These are phyloP conservation scores for Uronychia setigera DNA, from an alignment of 73 alveolate genomes.

Conservation along the genomic window DNA sequence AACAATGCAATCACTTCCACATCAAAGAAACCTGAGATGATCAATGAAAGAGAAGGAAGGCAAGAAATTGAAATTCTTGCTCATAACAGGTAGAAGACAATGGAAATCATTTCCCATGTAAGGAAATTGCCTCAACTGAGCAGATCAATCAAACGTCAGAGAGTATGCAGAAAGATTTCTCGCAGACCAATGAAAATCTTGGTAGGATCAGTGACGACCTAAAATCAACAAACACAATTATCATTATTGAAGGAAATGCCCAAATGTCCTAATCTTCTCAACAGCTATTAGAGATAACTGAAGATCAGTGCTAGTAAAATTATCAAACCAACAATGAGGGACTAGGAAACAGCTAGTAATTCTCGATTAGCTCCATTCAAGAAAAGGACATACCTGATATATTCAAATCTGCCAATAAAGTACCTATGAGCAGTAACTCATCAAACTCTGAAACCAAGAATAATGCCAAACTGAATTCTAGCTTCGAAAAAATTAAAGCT, in stretches of 20 bases:
- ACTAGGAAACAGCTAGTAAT: too few species aligned
- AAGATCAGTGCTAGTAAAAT: too few species aligned
- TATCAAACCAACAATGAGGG: too few species aligned
- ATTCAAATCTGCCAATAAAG: not conserved
- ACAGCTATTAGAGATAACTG: too few species aligned
- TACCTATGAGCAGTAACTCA: too few species aligned
- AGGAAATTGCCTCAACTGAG: not conserved
- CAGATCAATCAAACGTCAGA: not conserved
- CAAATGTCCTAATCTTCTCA: too few species aligned
- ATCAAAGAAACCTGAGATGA: conserved; percentile 12
- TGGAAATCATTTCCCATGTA: conserved; percentile 21
- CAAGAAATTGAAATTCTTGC: not conserved
- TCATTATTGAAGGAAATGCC: too few species aligned
- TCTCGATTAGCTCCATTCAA: not conserved
- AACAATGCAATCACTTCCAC: conserved; percentile 30
- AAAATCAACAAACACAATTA: too few species aligned
- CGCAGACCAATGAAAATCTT: not conserved
- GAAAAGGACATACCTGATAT: not conserved
- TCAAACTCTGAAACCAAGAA: too few species aligned
- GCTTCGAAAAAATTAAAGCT: not conserved
- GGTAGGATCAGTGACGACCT: too few species aligned
- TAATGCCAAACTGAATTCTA: too few species aligned
- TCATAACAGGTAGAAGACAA: conserved; percentile 30
- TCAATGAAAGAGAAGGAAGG: not conserved
- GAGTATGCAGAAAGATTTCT: not conserved